Conservation (phyloP, 2,329 filamentous ascomycete genomes). For the Aureobasidium sp. region DNA sequence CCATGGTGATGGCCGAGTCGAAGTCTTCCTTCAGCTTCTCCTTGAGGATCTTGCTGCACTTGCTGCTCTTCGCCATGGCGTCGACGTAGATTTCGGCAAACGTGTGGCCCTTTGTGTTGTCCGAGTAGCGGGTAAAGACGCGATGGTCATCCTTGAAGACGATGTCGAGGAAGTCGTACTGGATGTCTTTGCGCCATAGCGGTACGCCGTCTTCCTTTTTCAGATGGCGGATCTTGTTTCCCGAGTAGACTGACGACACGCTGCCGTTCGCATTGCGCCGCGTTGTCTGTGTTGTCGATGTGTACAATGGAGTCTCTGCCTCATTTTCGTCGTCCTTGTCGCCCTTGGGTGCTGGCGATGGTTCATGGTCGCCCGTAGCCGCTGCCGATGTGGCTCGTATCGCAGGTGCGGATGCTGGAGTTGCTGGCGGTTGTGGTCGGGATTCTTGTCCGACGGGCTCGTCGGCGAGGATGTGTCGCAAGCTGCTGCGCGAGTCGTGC, state of each 20-base stretch:
- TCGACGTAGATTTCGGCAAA: slow-evolving; percentile 98
- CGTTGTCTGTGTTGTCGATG: slow-evolving; percentile 43
- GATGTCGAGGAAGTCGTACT: slow-evolving; percentile 74
- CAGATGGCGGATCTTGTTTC: slow-evolving; percentile 72
- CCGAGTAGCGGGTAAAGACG: slow-evolving; percentile 90
- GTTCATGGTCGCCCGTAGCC: not conserved
- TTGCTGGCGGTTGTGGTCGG: slow-evolving; percentile 15
- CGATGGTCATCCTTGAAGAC: slow-evolving; percentile 67
- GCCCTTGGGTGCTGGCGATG: not conserved
- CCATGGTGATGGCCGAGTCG: slow-evolving; percentile 92
- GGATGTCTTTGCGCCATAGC: slow-evolving; percentile 79
- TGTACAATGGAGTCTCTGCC: slow-evolving; percentile 32
- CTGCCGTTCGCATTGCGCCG: slow-evolving; percentile 57
- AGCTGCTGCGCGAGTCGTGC: slow-evolving; percentile 15
- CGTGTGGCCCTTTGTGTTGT: slow-evolving; percentile 61
- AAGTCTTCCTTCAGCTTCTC: slow-evolving; percentile 92
- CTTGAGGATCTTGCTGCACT: slow-evolving; percentile 96
- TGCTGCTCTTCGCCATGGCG: slow-evolving; percentile 96
- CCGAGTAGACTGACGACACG: slow-evolving; percentile 58
- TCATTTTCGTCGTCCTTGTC: slow-evolving; percentile 14
- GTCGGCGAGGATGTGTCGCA: slow-evolving; percentile 23
- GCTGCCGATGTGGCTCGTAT: slow-evolving; percentile 1
- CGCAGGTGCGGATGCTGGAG: slow-evolving; percentile 14
- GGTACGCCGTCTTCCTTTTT: slow-evolving; percentile 87
- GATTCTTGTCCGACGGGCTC: slow-evolving; percentile 18